These are phyloP conservation scores for Strigomonas galati DNA, from an alignment of 208 protist genomes.

Conservation along the genomic window DNA sequence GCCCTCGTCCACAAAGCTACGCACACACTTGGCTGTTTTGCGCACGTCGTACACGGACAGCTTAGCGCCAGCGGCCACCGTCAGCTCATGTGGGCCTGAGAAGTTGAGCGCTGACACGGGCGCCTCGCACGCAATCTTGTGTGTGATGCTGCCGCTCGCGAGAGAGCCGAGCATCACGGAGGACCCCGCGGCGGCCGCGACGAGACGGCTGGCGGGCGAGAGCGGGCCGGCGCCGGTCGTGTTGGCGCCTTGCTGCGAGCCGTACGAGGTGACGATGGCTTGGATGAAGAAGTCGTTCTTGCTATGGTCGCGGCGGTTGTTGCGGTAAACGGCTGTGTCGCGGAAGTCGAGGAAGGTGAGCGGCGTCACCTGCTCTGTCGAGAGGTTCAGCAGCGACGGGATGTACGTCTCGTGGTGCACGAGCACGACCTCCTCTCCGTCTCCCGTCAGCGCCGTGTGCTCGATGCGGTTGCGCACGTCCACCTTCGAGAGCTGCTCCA, in stretches of 20 bases:
- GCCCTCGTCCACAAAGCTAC: conserved; percentile 54
- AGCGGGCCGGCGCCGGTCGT: neutral
- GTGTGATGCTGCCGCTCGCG: conserved; percentile 56
- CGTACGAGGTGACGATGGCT: conserved; percentile 24
- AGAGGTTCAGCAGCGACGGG: conserved; percentile 51
- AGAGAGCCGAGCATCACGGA: conserved; percentile 67
- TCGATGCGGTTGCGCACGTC: conserved; percentile 43
- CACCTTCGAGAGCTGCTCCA: conserved; percentile 73
- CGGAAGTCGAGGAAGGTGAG: conserved; percentile 72
- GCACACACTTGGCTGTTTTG: conserved; percentile 54
- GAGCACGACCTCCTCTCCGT: conserved; percentile 73
- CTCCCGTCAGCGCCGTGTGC: conserved; percentile 50
- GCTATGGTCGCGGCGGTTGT: conserved; percentile 56
- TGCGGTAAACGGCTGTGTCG: conserved; percentile 55
- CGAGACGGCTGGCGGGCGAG: conserved; percentile 4
- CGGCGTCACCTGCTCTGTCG: conserved; percentile 57
- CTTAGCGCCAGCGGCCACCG: conserved; percentile 55
- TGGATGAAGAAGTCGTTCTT: conserved; percentile 63
- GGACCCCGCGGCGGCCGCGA: conserved; percentile 53
- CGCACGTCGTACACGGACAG: conserved; percentile 80
- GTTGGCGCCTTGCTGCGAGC: conserved; percentile 8
- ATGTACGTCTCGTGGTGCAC: conserved; percentile 54
- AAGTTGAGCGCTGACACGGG: conserved; percentile 55
- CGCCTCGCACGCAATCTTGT: conserved; percentile 43
- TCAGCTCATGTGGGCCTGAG: conserved; percentile 46